Conservation (phyloP, 1,284 basidiomycete species). For the Ustilago shanxiensis region DNA sequence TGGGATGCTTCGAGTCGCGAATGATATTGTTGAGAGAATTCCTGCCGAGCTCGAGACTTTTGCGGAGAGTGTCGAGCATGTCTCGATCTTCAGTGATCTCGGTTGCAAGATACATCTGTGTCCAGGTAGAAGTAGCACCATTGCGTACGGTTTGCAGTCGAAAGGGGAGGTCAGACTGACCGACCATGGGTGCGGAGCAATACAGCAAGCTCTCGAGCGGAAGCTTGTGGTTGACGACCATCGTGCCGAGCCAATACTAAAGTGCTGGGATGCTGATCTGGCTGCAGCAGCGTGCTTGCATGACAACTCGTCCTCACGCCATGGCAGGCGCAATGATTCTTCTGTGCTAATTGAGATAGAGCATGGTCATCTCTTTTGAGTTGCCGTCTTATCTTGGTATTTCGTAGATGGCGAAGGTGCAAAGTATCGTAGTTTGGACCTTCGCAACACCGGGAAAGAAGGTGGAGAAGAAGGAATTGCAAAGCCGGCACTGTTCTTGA, state of each 20-base stretch:
- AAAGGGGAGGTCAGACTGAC: conserved; percentile 62
- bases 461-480: conserved; percentile 11
- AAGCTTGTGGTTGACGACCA: conserved; percentile 29
- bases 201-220: conserved; percentile 44
- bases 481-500: conserved; percentile 3
- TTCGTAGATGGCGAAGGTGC: not conserved
- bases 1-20: not conserved
- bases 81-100: conserved; percentile 34
- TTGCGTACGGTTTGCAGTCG: conserved; percentile 57
- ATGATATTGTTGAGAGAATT: conserved; percentile 27
- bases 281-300: not conserved
- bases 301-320: not conserved
- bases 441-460: too few relatives aligned
- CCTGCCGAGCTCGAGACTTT: conserved; percentile 44
- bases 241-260: not conserved
- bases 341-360: not conserved
- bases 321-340: not conserved
- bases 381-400: not conserved
- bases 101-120: conserved; percentile 58
- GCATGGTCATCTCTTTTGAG: too few relatives aligned
- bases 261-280: not conserved
- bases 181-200: conserved; percentile 63
- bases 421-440: too few relatives aligned
- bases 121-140: conserved; percentile 63
- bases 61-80: conserved; percentile 38